phyloP scores from a whole-genome alignment of 2,329 filamentous ascomycete genomes.

The Escovopsis sp. region DNA sequence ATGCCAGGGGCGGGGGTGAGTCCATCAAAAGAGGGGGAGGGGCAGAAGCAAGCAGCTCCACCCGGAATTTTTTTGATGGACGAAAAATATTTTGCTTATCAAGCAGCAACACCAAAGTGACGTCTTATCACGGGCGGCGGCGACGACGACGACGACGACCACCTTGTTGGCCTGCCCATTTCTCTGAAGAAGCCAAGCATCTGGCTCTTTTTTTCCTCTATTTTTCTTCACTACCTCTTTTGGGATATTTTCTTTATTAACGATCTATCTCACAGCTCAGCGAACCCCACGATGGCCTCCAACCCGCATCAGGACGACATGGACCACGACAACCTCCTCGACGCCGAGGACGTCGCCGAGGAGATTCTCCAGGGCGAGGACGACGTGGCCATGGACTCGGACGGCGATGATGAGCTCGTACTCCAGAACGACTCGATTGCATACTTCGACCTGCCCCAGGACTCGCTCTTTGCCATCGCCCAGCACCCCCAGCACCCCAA shows the following conservation, averaged over 20 bases:
- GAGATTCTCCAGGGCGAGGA: slow-evolving; percentile 55
- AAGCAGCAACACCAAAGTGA: slow-evolving; percentile 5
- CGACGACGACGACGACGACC: too few species aligned
- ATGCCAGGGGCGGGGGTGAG: background rate
- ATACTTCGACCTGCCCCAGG: slow-evolving; percentile 80
- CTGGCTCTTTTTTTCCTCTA: background rate
- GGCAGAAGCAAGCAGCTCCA: slow-evolving; percentile 4
- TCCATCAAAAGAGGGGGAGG: slow-evolving; percentile 5
- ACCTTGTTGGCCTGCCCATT: background rate
- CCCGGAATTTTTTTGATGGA: slow-evolving; percentile 3
- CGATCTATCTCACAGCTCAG: background rate
- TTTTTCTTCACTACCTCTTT: background rate
- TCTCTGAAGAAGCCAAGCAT: background rate
- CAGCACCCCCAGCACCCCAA: slow-evolving; percentile 70
- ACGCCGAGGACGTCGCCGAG: slow-evolving; percentile 64
- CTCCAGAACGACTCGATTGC: slow-evolving; percentile 86
- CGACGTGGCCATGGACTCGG: slow-evolving; percentile 71
- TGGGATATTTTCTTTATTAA: too few species aligned
- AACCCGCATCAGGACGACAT: slow-evolving; percentile 13
- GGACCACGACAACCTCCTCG: slow-evolving; percentile 50
- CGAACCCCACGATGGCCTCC: slow-evolving; percentile 15
- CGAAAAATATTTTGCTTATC: slow-evolving; percentile 7
- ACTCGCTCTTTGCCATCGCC: slow-evolving; percentile 89
- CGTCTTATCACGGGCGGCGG: background rate
- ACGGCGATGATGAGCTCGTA: slow-evolving; percentile 59